Evolutionary conservation across 495 filamentous ascomycete species (phyloP).

Genomic region (Lasiosphaeria ovina): DNA sequence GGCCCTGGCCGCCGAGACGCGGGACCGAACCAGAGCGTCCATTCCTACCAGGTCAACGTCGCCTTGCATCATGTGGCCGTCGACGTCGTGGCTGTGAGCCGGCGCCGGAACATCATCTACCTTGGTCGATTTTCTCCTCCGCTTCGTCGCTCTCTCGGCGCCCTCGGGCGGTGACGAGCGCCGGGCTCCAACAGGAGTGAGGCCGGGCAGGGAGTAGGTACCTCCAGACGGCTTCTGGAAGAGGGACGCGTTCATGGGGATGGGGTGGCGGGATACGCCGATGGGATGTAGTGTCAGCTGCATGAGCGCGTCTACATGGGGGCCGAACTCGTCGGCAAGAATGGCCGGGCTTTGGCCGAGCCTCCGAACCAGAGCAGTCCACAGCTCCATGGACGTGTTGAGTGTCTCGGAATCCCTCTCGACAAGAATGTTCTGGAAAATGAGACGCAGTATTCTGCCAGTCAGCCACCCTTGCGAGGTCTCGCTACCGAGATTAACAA

Average conservation of each 20-base stretch:
- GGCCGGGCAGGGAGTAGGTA: slow-evolving; percentile 58
- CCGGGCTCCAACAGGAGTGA: slow-evolving; percentile 46
- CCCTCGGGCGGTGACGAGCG: slow-evolving; percentile 61
- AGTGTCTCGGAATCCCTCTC: slow-evolving; percentile 78
- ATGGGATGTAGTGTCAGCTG: slow-evolving; percentile 82
- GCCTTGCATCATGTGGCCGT: slow-evolving; percentile 95
- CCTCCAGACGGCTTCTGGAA: slow-evolving; percentile 95
- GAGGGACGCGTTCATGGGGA: slow-evolving; percentile 82
- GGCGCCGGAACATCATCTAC: slow-evolving; percentile 63
- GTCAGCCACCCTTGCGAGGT: slow-evolving; percentile 89
- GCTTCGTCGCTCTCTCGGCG: slow-evolving; percentile 55
- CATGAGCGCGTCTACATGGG: slow-evolving; percentile 74
- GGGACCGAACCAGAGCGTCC: slow-evolving; percentile 83
- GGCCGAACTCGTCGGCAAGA: slow-evolving; percentile 63
- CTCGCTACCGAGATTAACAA: slow-evolving; percentile 78
- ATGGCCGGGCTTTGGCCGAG: slow-evolving; percentile 56
- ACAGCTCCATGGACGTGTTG: slow-evolving; percentile 79
- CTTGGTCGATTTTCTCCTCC: slow-evolving; percentile 79
- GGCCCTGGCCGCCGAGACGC: slow-evolving; percentile 79
- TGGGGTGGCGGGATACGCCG: slow-evolving; percentile 81
- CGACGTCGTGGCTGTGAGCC: slow-evolving; percentile 80
- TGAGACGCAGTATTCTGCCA: slow-evolving; percentile 80
- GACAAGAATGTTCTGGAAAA: slow-evolving; percentile 93
- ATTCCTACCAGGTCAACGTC: slow-evolving; percentile 91
- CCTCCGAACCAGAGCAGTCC: slow-evolving; percentile 70